phyloP scores from a whole-genome alignment of 1,139 yeast species.

The Magnusiomyces sp. region DNA sequence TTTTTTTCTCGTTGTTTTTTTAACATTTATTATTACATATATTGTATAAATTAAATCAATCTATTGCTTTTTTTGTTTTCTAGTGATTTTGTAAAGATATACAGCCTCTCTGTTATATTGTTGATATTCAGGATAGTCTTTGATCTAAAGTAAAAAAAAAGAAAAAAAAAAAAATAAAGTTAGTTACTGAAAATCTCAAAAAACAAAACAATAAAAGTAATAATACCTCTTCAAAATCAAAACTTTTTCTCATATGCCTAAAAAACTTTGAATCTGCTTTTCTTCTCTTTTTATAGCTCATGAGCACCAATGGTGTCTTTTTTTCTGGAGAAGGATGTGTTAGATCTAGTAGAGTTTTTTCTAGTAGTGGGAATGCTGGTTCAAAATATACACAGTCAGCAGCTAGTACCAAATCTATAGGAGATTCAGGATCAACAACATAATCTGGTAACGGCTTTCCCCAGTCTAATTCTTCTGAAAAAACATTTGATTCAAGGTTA shows the following conservation, averaged over 20 bases:
- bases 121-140: slow-evolving; percentile 34
- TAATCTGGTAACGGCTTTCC: slow-evolving; percentile 13
- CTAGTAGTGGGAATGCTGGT: slow-evolving; percentile 43
- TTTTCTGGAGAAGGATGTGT: slow-evolving; percentile 24
- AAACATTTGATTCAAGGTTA: slow-evolving; percentile 30
- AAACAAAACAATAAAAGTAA: slow-evolving; percentile 12
- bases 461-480: slow-evolving; percentile 41
- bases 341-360: slow-evolving; percentile 40
- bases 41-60: neutral
- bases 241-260: slow-evolving; percentile 25
- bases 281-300: slow-evolving; percentile 46
- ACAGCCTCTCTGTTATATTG: slow-evolving; percentile 34
- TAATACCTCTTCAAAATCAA: slow-evolving; percentile 27
- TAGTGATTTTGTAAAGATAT: slow-evolving; percentile 35
- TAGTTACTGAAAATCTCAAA: neutral
- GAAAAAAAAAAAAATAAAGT: slow-evolving; percentile 1
- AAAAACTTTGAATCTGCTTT: slow-evolving; percentile 47
- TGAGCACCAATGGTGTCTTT: slow-evolving; percentile 36
- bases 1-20: neutral
- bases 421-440: neutral
- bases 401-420: slow-evolving; percentile 41
- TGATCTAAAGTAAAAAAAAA: slow-evolving; percentile 21
- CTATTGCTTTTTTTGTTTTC: slow-evolving; percentile 20
- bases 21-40: neutral
- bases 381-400: slow-evolving; percentile 53